Conservation (phyloP, 495 filamentous ascomycete genomes). For the Amniculicola lignicola region DNA sequence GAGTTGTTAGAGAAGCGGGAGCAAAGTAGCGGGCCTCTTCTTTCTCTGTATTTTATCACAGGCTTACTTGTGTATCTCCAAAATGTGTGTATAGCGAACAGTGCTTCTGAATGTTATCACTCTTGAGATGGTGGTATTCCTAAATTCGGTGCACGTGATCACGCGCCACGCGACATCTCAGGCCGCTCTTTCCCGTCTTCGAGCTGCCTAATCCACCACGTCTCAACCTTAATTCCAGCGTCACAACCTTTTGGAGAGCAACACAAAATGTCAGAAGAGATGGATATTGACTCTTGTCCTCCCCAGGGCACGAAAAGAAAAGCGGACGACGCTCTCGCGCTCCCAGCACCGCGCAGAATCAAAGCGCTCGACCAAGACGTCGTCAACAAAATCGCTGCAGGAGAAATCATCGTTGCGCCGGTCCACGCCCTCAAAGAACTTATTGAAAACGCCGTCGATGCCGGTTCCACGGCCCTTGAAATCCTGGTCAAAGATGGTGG, state of each 20-base stretch:
- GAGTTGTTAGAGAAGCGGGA: too few species aligned
- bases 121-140: too few species aligned
- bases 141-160: too few species aligned
- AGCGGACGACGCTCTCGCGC: slow-evolving; percentile 23
- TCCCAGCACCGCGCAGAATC: slow-evolving; percentile 61
- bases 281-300: slow-evolving; percentile 21
- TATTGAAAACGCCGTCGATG: slow-evolving; percentile 97
- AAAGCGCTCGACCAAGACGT: slow-evolving; percentile 94
- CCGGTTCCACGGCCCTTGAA: slow-evolving; percentile 87
- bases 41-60: too few species aligned
- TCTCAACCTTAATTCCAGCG: not conserved
- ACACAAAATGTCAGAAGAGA: slow-evolving; percentile 21
- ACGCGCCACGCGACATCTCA: too few species aligned
- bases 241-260: too few species aligned
- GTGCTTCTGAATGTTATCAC: too few species aligned
- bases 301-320: slow-evolving; percentile 35
- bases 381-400: slow-evolving; percentile 98
- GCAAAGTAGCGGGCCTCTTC: too few species aligned
- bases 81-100: too few species aligned
- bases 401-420: slow-evolving; percentile 96
- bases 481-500: slow-evolving; percentile 93
- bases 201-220: not conserved
- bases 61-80: too few species aligned
- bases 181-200: not conserved
- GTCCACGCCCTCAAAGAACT: slow-evolving; percentile 97